Evolutionary conservation across 2,329 filamentous ascomycete species (phyloP), one percentile per base, ranked within the genome.

Genomic region (Dactylellina sp.): DNA sequence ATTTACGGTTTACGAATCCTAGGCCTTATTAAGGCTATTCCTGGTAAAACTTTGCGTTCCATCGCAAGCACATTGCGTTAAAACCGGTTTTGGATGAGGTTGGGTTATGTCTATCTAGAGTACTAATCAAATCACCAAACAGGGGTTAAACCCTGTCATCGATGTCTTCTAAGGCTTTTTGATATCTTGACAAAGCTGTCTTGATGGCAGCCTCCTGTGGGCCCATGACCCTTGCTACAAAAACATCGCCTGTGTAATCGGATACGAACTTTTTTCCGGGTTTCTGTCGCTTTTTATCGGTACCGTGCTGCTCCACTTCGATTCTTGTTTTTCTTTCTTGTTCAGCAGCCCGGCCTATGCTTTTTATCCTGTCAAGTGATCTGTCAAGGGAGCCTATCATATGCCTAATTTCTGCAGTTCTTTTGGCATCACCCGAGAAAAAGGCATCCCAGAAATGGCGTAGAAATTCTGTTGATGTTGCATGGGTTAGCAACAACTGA

Each of bases 401-500:
- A 75, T 91, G 92, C 5, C 89, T 88, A 12, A 97, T 85, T 81
- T 99, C 94, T 44, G 85, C 85, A 0, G 92, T 91, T 35, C 92
- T 89, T 71, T 92, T 89, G 0, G 91, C 83, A 79, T 97, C 92
- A 12, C 93, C 94, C 0, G 93, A 97, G 24, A 96, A 85, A 79
- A 96, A 99, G 0, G 93, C 89, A 35, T 88, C 86, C 94, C 94
- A 99, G 83, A 99, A 99, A 81, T 98, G 96, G 78, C 94, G 91
- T n/a, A 99, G 84, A 79, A 98, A 99, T 79, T 99, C 95, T 39
- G 91, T 90, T 0, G 92, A 96, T 0, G 95, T 99, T 60, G 93
- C 93, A 80, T 98, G 93, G 0, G 94, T 97, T 63, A 91, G 84
- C 11, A 84, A 85, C n/a, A 91, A 79, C 16, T 86, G 86, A 76